These are phyloP conservation scores for Neocucurbitaria cava DNA, from an alignment of 2,329 filamentous ascomycete genomes.

Conservation along the genomic window DNA sequence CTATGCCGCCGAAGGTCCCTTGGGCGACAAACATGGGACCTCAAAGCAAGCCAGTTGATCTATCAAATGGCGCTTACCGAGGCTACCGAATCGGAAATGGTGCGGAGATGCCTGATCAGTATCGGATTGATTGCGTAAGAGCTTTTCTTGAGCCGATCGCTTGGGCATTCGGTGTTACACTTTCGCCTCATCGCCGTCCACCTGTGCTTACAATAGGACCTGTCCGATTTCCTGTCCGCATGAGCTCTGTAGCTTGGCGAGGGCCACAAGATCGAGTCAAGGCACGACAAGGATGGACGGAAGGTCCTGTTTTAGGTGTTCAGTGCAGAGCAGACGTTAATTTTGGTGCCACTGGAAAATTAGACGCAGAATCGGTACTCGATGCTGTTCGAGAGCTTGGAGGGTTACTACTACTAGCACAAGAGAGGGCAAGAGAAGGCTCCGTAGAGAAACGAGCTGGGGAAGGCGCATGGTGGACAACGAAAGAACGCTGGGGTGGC, in stretches of 20 bases:
- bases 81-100: constrained; percentile 66
- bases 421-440: constrained; percentile 66
- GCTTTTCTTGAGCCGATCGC: constrained; percentile 64
- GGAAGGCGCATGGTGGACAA: constrained; percentile 68
- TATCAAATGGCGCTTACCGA: constrained; percentile 56
- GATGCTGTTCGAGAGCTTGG: constrained; percentile 66
- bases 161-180: constrained; percentile 65
- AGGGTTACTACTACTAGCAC: constrained; percentile 63
- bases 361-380: constrained; percentile 48
- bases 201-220: constrained; percentile 57
- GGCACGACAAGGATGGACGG: constrained; percentile 62
- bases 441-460: constrained; percentile 57
- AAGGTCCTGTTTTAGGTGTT: constrained; percentile 64
- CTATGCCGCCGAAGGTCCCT: constrained; percentile 37
- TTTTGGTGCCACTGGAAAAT: constrained; percentile 53
- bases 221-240: constrained; percentile 63
- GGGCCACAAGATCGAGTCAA: constrained; percentile 60
- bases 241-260: constrained; percentile 62
- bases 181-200: constrained; percentile 55
- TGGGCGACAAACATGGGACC: constrained; percentile 28
- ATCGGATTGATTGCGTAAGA: constrained; percentile 63
- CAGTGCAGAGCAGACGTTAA: constrained; percentile 63
- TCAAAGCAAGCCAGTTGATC: constrained; percentile 29
- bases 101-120: constrained; percentile 64
- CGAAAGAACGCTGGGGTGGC: constrained; percentile 63